A percentile compares a stretch with the other conserved stretches of the same genome.
Conservation (phyloP, 2,329 filamentous ascomycete genomes). For the Pseudocercospora cruenta region DNA sequence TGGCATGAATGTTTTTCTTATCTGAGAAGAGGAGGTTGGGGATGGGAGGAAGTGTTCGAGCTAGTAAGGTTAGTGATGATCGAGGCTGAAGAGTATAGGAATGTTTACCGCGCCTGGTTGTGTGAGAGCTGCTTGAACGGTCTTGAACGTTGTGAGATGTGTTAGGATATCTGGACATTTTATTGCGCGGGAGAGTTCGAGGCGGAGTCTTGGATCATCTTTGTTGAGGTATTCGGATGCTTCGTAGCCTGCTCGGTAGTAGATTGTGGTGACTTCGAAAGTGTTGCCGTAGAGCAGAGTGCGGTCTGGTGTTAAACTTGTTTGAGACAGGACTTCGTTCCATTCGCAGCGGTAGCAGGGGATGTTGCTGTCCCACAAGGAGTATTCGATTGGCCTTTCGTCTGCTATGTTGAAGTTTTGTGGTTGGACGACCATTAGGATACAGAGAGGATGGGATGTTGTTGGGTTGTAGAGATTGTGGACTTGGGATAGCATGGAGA, state of each 20-base stretch:
- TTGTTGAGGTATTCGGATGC: constrained; percentile 41
- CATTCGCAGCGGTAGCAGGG: constrained; percentile 45
- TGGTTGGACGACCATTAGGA: constrained; percentile 51
- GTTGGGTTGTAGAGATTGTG: constrained; percentile 40
- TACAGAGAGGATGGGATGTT: constrained; percentile 33
- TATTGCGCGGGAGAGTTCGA: constrained; percentile 48
- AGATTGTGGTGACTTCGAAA: constrained; percentile 49
- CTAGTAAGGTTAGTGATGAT: background rate
- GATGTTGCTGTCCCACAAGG: constrained; percentile 42
- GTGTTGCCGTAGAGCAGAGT: constrained; percentile 43
- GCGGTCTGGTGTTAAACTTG: constrained; percentile 35
- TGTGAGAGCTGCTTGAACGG: constrained; percentile 48
- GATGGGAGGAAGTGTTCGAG: constrained; percentile 36
- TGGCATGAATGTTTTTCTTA: constrained; percentile 44
- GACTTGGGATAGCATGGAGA: constrained; percentile 38
- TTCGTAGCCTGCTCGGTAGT: constrained; percentile 51
- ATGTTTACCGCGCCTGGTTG: constrained; percentile 38
- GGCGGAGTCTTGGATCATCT: constrained; percentile 40
- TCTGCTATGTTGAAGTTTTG: constrained; percentile 52
- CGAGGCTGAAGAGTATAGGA: constrained; percentile 27
- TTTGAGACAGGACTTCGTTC: constrained; percentile 39
- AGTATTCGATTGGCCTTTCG: constrained; percentile 52
- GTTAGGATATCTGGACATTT: constrained; percentile 50
- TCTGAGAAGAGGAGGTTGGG: constrained; percentile 39
- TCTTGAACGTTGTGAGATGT: constrained; percentile 50